These are phyloP conservation scores for Xerocomus subilludens DNA, from an alignment of 1,284 basidiomycete genomes.

Conservation along the genomic window DNA sequence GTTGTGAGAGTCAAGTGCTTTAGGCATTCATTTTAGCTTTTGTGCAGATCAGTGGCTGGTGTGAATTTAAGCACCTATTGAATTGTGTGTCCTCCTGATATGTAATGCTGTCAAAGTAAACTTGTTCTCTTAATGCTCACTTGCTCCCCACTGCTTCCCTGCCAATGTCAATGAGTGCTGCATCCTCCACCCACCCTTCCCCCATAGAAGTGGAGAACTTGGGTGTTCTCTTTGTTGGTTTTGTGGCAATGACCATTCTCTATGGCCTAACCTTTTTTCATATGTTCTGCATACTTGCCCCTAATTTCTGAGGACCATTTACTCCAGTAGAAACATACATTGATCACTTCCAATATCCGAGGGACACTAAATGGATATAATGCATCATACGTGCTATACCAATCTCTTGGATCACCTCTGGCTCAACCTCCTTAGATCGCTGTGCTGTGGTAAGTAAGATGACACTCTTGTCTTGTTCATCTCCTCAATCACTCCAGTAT, in stretches of 20 bases:
- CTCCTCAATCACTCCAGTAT: slow-evolving; percentile 26
- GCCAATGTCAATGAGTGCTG: slow-evolving; percentile 37
- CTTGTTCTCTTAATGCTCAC: slow-evolving; percentile 27
- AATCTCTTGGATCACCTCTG: background rate
- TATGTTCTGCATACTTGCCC: slow-evolving; percentile 38
- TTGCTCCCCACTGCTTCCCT: background rate
- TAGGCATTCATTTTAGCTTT: too few species aligned
- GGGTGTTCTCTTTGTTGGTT: slow-evolving; percentile 55
- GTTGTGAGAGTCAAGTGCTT: too few species aligned
- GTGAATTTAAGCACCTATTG: too few species aligned
- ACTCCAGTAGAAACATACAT: slow-evolving; percentile 55
- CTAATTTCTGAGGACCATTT: background rate
- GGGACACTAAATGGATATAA: slow-evolving; percentile 47
- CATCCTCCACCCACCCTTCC: slow-evolving; percentile 28
- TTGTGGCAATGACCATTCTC: slow-evolving; percentile 54
- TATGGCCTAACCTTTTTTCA: slow-evolving; percentile 61
- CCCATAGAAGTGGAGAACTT: slow-evolving; percentile 50
- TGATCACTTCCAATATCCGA: slow-evolving; percentile 56
- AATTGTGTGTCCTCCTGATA: too few species aligned
- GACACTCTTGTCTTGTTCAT: background rate
- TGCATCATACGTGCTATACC: slow-evolving; percentile 45
- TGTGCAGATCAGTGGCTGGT: too few species aligned
- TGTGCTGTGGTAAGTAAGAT: slow-evolving; percentile 49
- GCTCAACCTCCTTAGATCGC: slow-evolving; percentile 47
- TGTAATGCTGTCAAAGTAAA: too few species aligned